Evolutionary conservation across 441 rosid genomes (phyloP).

Genomic region (Mallotus japonicus): DNA sequence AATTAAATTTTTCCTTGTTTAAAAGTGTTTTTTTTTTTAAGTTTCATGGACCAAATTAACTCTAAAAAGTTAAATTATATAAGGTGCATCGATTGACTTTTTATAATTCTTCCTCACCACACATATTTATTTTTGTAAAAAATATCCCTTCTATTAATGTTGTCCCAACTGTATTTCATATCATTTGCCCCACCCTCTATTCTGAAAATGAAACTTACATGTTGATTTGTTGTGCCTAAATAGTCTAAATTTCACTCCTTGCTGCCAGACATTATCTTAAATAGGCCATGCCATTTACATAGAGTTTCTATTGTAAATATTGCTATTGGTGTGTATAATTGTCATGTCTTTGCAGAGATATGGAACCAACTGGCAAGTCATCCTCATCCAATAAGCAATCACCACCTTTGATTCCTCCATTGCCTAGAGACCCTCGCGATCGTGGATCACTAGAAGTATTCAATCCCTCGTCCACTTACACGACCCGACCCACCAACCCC

Average conservation of each 20-base stretch:
- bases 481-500: constrained; percentile 53
- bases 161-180: constrained; percentile 19
- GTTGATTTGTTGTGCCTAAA: not conserved
- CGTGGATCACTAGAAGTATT: constrained; percentile 88
- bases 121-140: constrained; percentile 10
- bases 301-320: too few species aligned
- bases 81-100: not conserved
- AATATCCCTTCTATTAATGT: not conserved
- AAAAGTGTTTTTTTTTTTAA: too few species aligned
- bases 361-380: constrained; percentile 53
- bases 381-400: constrained; percentile 46
- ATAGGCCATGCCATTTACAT: too few species aligned
- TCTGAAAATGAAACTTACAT: constrained; percentile 15
- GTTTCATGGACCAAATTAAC: constrained; percentile 4
- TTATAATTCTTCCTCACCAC: constrained; percentile 2
- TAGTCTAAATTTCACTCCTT: not conserved
- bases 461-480: constrained; percentile 53
- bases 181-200: constrained; percentile 18
- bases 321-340: too few species aligned
- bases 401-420: constrained; percentile 35
- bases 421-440: constrained; percentile 50
- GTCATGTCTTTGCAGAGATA: constrained; percentile 24
- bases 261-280: not conserved
- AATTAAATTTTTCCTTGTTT: too few species aligned
- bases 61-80: not conserved